These are phyloP conservation scores for Russula abietina DNA, from an alignment of 768 basidiomycete species.

Conservation along the genomic window DNA sequence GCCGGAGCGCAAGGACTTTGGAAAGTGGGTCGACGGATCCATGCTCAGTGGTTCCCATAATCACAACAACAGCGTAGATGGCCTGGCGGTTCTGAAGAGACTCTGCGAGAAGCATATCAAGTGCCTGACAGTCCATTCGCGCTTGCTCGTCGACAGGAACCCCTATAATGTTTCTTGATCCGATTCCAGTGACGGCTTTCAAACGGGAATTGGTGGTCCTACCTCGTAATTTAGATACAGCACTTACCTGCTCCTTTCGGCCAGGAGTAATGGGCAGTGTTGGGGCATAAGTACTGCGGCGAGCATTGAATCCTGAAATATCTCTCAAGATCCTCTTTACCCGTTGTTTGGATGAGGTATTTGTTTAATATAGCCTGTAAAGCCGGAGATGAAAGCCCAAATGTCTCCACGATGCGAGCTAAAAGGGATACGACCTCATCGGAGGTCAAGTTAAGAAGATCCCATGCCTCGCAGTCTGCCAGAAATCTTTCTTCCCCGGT, in stretches of 20 bases:
- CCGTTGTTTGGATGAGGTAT: conserved; percentile 36
- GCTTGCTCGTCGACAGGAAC: conserved; percentile 36
- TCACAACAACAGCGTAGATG: conserved; percentile 40
- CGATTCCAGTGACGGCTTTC: conserved; percentile 40
- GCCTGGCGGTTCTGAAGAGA: conserved; percentile 32
- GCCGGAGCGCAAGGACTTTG: conserved; percentile 34
- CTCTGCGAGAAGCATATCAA: conserved; percentile 29
- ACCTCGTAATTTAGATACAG: background rate
- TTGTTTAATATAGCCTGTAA: conserved; percentile 31
- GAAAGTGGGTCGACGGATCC: conserved; percentile 40
- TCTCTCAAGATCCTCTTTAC: conserved; percentile 32
- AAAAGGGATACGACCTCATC: conserved; percentile 35
- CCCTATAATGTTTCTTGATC: conserved; percentile 35
- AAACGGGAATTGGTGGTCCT: background rate
- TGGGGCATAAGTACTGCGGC: conserved; percentile 30
- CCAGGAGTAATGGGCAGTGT: conserved; percentile 43
- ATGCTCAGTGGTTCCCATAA: conserved; percentile 42
- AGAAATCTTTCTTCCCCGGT: conserved; percentile 29
- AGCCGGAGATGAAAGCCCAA: conserved; percentile 32
- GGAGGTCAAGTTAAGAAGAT: conserved; percentile 39
- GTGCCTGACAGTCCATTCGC: conserved; percentile 32
- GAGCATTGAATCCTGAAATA: conserved; percentile 27
- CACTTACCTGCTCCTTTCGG: conserved; percentile 40
- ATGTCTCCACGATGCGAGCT: conserved; percentile 32
- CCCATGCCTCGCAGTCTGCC: conserved; percentile 33